Evolutionary conservation across 768 basidiomycete species (phyloP).

Genomic region (Boletus reticuloceps): DNA sequence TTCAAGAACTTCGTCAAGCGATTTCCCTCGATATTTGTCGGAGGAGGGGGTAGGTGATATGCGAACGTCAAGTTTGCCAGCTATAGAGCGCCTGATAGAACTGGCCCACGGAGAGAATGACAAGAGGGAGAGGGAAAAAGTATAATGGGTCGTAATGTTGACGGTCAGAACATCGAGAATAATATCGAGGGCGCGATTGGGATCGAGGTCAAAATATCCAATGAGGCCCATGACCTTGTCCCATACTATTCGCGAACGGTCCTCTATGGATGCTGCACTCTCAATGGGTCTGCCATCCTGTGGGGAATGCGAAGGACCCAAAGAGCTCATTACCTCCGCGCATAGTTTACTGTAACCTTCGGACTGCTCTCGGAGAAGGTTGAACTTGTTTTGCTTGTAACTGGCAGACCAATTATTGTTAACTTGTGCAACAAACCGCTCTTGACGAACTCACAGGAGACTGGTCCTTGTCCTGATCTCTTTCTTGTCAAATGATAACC

Average conservation of each 20-base stretch:
- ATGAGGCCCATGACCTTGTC: conserved; percentile 85
- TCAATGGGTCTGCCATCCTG: conserved; percentile 67
- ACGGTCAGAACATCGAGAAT: conserved; percentile 88
- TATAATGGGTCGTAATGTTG: conserved; percentile 78
- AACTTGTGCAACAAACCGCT: neutral
- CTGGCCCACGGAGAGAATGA: conserved; percentile 87
- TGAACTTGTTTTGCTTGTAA: conserved; percentile 98
- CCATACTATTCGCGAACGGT: conserved; percentile 70
- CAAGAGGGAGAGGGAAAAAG: conserved; percentile 85
- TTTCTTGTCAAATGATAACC: conserved; percentile 66
- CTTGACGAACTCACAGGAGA: conserved; percentile 60
- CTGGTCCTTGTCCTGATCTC: conserved; percentile 79
- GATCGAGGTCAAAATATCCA: conserved; percentile 96
- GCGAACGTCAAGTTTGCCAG: conserved; percentile 24
- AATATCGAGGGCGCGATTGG: conserved; percentile 89
- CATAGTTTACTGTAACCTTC: conserved; percentile 96
- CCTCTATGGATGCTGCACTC: conserved; percentile 51
- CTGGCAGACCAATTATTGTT: conserved; percentile 38
- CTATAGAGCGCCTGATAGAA: conserved; percentile 35
- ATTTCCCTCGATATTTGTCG: conserved; percentile 53
- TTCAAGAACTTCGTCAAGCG: conserved; percentile 62
- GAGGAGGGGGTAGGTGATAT: conserved; percentile 41
- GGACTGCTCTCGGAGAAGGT: conserved; percentile 93
- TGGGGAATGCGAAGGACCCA: conserved; percentile 73
- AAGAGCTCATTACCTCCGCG: conserved; percentile 73